Base-by-base conservation (phyloP, 148 eudicot genomes). In the Rhododendron molle region DNA sequence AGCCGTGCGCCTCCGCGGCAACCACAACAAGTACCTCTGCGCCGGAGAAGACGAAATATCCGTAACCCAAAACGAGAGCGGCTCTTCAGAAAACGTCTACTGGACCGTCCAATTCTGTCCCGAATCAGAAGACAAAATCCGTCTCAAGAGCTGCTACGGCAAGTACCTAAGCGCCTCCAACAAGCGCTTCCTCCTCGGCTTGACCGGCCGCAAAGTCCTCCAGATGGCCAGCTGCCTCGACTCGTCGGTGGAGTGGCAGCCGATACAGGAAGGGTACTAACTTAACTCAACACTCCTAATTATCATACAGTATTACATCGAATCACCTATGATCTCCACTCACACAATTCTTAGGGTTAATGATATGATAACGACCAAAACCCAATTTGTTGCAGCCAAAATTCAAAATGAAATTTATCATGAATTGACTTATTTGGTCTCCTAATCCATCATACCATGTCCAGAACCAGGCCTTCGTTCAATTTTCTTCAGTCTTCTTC, bases 21-120 rank as follows among this genome's bases (percentile, higher is more conserved):
- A 77, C 91, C 96, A 93, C 87, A 88, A 86, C 88, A 95, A 95
- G 86, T 94, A 90, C 91, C 84, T 94, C 16, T 65, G 38, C 32
- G 94, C 93, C 15, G 89, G 88, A 0, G 92, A 89, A 2, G 92
- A 92, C 87, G 87, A 89, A 40, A 92, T 88, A 7, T 85, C 92
- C 0, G 92, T 92, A 2, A 74, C 74, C 36, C 93, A 88, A 58
- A 87, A 71, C 84, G 87, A 86, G 2, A 80, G 86, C 60, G 90
- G 90, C 1, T 69, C 87, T 0, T 80, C 89, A 44, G 81, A 83
- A 30, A 78, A 44, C 46, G 87, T 86, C 40, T 81, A 81, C 2
- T 92, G 94, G 94, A 71, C 81, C 16, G 90, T 92, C n/a, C 92
- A 92, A 34, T 80, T 83, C 60, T 87, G 85, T 65, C 1, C 46